Evolutionary conservation across 169 alveolate species (phyloP), one percentile per base, ranked within the genome.

Genomic region (Babesia ovis): DNA sequence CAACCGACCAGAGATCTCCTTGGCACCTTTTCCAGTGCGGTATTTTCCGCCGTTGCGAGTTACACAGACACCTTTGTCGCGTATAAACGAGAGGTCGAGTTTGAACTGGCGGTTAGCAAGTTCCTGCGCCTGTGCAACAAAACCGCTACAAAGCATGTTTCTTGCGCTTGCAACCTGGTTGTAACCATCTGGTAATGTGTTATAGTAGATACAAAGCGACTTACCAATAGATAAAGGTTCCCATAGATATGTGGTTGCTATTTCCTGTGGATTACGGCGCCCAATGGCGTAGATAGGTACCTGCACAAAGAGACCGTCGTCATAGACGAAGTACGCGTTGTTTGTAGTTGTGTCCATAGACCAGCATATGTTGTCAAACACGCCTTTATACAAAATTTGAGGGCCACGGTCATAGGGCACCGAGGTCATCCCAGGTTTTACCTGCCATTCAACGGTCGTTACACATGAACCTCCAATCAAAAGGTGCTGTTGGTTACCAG

Each of bases 331-430:
- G 51, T 57, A 41, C 37, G 45, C 43, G 3, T 23, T 0, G 35
- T 68, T 37, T 1, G 27, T 69, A 16, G 77, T 51, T 4, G 83
- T 18, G 48, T 69, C 76, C 41, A 53, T 51, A 16, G 54, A 27
- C 86, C 86, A 79, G 46, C 86, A 79, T 16, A 79, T 27, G 54
- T 79, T 79, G 37, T 79, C 86, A 25, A 58, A 51, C 34, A 41
- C 14, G 20, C 58, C 59, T 3, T 35, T 8, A 27, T 32, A 45
- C 20, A 31, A 31, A 11, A 46, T 57, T n/a, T 48, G 60, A 6
- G 61, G 43, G 25, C 27, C 32, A 22, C 73, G 64, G 48, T 58
- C 83, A 48, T n/a, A 42, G 22, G 72, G 6, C 42, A 69, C 32
- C 11, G 76, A 6, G 4, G 62, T 41, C 27, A 53, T 14, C 4